These are phyloP conservation scores for button mushroom (Agaricus bisporus) DNA, from an alignment of 768 basidiomycete species.

Conservation along the genomic window DNA sequence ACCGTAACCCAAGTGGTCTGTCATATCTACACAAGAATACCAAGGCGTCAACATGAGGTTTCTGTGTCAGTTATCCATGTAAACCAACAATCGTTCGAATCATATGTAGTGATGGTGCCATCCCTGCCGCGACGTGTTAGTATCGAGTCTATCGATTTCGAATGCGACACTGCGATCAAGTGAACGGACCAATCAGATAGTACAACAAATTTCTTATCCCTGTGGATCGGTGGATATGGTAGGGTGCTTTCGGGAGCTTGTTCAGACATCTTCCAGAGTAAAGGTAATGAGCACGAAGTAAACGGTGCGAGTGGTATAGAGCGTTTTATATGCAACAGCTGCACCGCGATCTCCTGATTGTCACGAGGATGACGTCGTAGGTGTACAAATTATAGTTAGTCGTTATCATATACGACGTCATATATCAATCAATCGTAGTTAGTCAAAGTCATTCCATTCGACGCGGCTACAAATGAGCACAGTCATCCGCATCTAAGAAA, in stretches of 20 bases:
- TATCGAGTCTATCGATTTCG: conserved; percentile 5
- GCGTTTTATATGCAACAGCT: too few relatives aligned
- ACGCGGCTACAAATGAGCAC: too few relatives aligned
- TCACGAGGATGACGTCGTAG: not conserved
- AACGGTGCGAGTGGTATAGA: too few relatives aligned
- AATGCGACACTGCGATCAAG: not conserved
- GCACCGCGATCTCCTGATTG: not conserved
- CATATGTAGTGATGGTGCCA: conserved; percentile 88
- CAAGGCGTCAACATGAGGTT: not conserved
- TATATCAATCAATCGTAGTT: too few relatives aligned
- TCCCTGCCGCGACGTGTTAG: conserved; percentile 48
- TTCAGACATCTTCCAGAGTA: conserved; percentile 21
- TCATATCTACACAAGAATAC: conserved; percentile 50
- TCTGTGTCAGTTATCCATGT: not conserved
- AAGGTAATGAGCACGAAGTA: not conserved
- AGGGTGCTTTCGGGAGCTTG: conserved; percentile 54
- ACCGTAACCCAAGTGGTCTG: conserved; percentile 88
- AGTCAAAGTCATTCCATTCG: too few relatives aligned
- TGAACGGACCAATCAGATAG: conserved; percentile 82
- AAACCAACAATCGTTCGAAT: conserved; percentile 84
- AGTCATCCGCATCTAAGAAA: too few relatives aligned
- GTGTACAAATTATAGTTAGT: too few relatives aligned
- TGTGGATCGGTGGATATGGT: conserved; percentile 76
- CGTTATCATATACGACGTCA: too few relatives aligned
- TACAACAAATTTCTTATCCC: conserved; percentile 78